A percentile compares a stretch with the other conserved stretches of the same genome.
Conservation (phyloP, 2,329 filamentous ascomycete species). For the Fusarium begoniae region DNA sequence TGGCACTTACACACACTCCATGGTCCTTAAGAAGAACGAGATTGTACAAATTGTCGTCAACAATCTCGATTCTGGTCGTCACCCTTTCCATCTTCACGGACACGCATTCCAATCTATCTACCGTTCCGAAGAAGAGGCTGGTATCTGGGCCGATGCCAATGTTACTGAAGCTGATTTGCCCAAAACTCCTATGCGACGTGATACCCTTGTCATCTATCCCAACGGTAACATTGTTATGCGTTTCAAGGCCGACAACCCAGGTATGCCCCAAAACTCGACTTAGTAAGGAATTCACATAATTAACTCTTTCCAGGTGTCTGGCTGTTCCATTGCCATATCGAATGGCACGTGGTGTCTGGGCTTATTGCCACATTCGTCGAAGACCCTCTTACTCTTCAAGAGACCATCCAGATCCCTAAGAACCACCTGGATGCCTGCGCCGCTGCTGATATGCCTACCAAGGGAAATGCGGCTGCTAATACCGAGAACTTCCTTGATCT, state of each 20-base stretch:
- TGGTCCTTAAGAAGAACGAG: constrained; percentile 73
- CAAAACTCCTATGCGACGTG: constrained; percentile 70
- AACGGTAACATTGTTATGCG: constrained; percentile 75
- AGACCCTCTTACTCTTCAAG: constrained; percentile 70
- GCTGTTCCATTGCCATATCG: constrained; percentile 84
- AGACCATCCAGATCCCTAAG: constrained; percentile 66
- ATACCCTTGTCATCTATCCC: constrained; percentile 73
- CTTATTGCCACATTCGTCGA: constrained; percentile 72
- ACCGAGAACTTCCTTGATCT: constrained; percentile 71
- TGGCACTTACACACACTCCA: constrained; percentile 70
- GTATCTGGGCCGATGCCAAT: constrained; percentile 59
- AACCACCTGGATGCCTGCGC: constrained; percentile 68
- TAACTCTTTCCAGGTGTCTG: constrained; percentile 59
- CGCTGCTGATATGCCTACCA: constrained; percentile 57
- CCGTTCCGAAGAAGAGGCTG: constrained; percentile 66
- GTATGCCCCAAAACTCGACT: constrained; percentile 44
- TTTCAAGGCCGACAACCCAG: constrained; percentile 73
- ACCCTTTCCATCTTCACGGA: constrained; percentile 83
- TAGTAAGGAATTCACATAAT: not conserved
- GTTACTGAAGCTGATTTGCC: constrained; percentile 58
- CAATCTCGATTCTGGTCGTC: constrained; percentile 75
- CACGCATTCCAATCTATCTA: constrained; percentile 76
- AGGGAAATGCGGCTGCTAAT: constrained; percentile 81
- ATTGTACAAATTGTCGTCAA: constrained; percentile 79
- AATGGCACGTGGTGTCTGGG: constrained; percentile 77